Evolutionary conservation across 441 rosid genomes (phyloP), one percentile per base, ranked within the genome.

Genomic region (Croton laevigatus): DNA sequence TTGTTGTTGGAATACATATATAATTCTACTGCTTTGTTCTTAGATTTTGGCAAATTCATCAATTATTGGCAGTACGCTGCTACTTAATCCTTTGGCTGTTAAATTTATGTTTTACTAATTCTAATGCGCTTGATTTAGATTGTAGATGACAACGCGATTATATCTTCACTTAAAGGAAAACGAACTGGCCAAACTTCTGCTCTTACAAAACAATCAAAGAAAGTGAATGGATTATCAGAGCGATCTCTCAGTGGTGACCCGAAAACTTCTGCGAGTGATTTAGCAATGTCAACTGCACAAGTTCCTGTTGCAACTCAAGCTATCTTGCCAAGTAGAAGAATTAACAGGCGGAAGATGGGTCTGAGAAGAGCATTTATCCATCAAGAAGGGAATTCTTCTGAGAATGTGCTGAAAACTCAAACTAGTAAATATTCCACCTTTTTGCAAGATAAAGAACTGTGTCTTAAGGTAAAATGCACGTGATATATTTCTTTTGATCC

Each of bases 261-360:
- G 80, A 85, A 75, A 76, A 81, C 65, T 73, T 65, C 71, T 46
- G 84, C 68, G 65, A 76, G 54, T 44, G 79, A 73, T 81, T 65
- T 72, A 40, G 70, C 62, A 46, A 76, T 71, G 70, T 77, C 90
- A 77, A 79, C 75, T 62, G 71, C 67, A 58, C 84, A 79, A 78
- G 81, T 72, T 83, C 81, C 88, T 80, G 79, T 77, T 52, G 71
- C 71, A n/a, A 78, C 40, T 66, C 86, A 76, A 70, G 75, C 58
- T 68, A 80, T 36, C 80, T 70, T 79, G 75, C 83, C 80, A 45
- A 69, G 71, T 66, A 90, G 78, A 75, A 85, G 71, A 72, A 82
- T 63, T 74, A 87, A 80, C 82, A 86, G 91, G 77, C 94, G 92
- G 27, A 96, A 91, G 89, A 81, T 78, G 70, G 70, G 71, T 78